phyloP scores from a whole-genome alignment of 2,329 filamentous ascomycete species.

The Colletotrichum coccodes region DNA sequence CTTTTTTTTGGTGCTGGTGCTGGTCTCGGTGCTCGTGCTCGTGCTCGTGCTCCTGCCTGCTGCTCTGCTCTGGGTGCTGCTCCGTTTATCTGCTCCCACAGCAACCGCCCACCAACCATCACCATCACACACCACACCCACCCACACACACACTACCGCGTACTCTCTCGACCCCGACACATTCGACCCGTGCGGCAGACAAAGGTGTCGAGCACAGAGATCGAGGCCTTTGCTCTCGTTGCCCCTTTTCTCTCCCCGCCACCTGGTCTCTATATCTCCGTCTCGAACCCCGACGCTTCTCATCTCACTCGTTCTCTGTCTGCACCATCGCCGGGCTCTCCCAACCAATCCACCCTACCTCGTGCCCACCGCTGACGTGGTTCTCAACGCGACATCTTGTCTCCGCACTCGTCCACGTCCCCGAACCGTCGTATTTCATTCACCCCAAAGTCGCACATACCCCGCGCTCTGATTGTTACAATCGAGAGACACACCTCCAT shows the following conservation, averaged over 20 bases:
- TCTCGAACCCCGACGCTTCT: neutral
- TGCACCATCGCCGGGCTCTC: conserved; percentile 3
- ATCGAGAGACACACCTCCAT: neutral
- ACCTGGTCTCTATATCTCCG: conserved; percentile 4
- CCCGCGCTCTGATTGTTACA: neutral
- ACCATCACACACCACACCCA: conserved; percentile 8
- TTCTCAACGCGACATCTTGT: conserved; percentile 18
- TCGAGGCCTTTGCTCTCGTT: conserved; percentile 20
- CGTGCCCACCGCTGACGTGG: conserved; percentile 30
- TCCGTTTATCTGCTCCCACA: conserved; percentile 32
- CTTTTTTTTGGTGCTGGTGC: neutral
- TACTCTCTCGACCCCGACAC: neutral
- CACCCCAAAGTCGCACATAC: neutral
- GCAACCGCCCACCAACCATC: conserved; percentile 33
- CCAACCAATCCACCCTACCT: conserved; percentile 7
- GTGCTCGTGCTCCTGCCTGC: neutral
- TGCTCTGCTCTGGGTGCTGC: neutral
- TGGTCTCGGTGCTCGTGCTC: neutral
- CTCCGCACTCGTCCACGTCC: conserved; percentile 3
- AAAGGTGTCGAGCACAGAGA: conserved; percentile 22
- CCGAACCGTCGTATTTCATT: neutral
- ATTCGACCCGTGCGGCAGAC: conserved; percentile 18
- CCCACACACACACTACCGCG: neutral
- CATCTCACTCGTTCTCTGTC: neutral
- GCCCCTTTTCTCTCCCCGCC: neutral